Evolutionary conservation across 352 stramenopile genomes (phyloP), one percentile per base, ranked within the genome.

Genomic region (Globisporangium yorkense): DNA sequence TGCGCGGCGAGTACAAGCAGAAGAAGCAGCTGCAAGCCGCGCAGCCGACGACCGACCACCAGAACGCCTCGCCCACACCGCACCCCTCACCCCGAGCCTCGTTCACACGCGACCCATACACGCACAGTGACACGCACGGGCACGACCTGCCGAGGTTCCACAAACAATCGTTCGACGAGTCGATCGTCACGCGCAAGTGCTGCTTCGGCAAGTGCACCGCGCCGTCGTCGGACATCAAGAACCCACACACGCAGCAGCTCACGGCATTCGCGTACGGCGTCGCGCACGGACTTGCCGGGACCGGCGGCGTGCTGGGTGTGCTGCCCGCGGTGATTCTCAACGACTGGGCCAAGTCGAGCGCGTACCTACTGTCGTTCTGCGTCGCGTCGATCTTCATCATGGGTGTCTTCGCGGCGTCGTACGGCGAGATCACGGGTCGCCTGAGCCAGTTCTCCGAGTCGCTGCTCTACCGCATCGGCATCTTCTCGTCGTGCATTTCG

Each of bases 361-460:
- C 89, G 18, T 97, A 97, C 67, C 65, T 97, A 1, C 75, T 64
- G 3, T 89, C 80, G 8, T 97, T 97, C 70, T 97, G 88, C 46
- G 35, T 89, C n/a, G 74, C 77, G 4, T 92, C 74, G n/a, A 96
- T 91, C 33, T 66, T 96, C 13, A 92, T 93, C 44, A 97, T 97
- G 91, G 91, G 88, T 44, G 70, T 80, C 4, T 97, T 97, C 74
- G 86, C 91, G 9, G 74, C 78, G 13, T 62, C 91, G 4, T 97
- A 96, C 60, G 88, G 91, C 35, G 81, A 87, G 51, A 46, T 77
- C 52, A 92, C 81, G 16, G 73, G 74, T 24, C 77, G 75, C 35
- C 53, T 87, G 53, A 70, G 74, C 29, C 70, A 77, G 45, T 73
- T 79, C 44, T 89, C 82, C 53, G 27, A 71, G 20, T 49, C 75